Evolutionary conservation across 2,329 filamentous ascomycete species (phyloP).

Genomic region (Scortechinia acanthostroma): DNA sequence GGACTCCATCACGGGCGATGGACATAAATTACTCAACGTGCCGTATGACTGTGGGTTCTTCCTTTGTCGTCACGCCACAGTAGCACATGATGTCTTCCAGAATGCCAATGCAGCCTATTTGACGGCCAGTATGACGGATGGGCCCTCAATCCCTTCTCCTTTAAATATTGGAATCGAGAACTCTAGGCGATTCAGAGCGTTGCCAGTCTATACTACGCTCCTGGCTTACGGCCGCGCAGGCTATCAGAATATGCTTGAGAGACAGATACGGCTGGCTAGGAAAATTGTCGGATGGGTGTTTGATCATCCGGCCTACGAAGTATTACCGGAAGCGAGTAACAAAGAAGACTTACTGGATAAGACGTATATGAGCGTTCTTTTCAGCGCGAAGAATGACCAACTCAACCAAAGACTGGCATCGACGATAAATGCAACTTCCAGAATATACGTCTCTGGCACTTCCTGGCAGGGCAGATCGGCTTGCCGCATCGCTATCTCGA

Average conservation of each 20-base stretch:
- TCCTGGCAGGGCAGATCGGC: constrained; percentile 69
- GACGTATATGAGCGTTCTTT: constrained; percentile 69
- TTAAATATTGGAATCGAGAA: constrained; percentile 86
- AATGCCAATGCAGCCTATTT: constrained; percentile 86
- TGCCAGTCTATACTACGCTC: constrained; percentile 81
- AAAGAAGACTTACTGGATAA: constrained; percentile 32
- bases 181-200: constrained; percentile 79
- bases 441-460: constrained; percentile 79
- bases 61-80: constrained; percentile 57
- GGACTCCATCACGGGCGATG: constrained; percentile 81
- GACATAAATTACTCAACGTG: constrained; percentile 89
- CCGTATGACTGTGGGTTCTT: constrained; percentile 92
- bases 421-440: constrained; percentile 66
- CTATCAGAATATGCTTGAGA: constrained; percentile 60
- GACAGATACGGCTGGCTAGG: constrained; percentile 68
- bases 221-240: constrained; percentile 67
- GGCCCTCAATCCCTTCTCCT: constrained; percentile 61
- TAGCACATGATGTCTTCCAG: constrained; percentile 60
- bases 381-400: constrained; percentile 59
- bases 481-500: constrained; percentile 77
- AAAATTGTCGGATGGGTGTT: constrained; percentile 57
- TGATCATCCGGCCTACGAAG: constrained; percentile 53
- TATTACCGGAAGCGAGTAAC: constrained; percentile 44
- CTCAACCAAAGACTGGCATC: constrained; percentile 63
- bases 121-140: constrained; percentile 23